Conservation (phyloP, 108 stramenopile species). For the Nitzschia palea region DNA sequence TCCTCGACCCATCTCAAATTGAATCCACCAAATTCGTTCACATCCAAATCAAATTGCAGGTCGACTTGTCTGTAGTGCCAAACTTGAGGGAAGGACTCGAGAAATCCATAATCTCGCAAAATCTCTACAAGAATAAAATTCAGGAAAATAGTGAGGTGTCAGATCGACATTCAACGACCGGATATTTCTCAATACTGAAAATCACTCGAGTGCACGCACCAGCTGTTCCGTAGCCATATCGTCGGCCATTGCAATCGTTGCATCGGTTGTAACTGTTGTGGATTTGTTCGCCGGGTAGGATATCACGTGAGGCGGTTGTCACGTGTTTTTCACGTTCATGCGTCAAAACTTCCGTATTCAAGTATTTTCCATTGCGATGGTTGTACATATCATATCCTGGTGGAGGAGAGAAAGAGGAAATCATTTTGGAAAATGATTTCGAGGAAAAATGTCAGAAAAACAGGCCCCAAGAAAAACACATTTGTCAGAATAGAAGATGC, state of each 20-base stretch:
- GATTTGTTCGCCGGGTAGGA: constrained; percentile 62
- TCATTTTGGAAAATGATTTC: neutral
- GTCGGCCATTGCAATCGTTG: constrained; percentile 39
- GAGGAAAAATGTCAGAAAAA: neutral
- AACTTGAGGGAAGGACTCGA: constrained; percentile 60
- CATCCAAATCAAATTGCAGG: constrained; percentile 30
- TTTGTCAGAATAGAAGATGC: neutral
- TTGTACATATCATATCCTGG: constrained; percentile 45
- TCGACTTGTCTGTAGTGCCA: constrained; percentile 27
- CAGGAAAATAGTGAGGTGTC: neutral
- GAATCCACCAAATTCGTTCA: neutral
- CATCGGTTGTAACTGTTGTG: constrained; percentile 71
- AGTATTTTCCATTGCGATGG: constrained; percentile 45
- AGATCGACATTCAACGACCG: neutral
- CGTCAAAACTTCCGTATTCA: constrained; percentile 24
- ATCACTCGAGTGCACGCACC: too few species aligned
- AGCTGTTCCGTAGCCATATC: constrained; percentile 17
- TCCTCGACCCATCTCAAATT: neutral
- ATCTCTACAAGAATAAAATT: constrained; percentile 21
- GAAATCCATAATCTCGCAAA: constrained; percentile 67
- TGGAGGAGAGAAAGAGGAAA: constrained; percentile 58
- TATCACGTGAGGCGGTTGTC: constrained; percentile 33
- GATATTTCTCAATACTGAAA: neutral
- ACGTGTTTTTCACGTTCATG: constrained; percentile 10
- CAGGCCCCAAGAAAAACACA: neutral